These are phyloP conservation scores for Phaffia tasmanica DNA, from an alignment of 768 basidiomycete genomes.

Conservation along the genomic window DNA sequence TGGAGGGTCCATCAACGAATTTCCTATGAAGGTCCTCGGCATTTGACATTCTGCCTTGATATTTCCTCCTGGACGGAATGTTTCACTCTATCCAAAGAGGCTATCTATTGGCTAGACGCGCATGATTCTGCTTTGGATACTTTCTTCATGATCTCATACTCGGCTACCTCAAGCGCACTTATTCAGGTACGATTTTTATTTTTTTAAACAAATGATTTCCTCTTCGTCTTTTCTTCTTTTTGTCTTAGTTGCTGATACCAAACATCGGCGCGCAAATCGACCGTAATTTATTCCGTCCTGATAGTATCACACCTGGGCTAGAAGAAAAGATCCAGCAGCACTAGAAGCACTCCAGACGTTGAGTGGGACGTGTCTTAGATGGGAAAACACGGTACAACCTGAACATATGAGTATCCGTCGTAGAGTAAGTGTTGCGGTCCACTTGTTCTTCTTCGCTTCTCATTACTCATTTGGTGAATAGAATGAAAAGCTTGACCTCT, in stretches of 20 bases:
- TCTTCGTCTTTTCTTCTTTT: conserved; percentile 11
- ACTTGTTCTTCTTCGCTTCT: background rate
- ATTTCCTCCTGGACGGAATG: conserved; percentile 69
- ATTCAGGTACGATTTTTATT: conserved; percentile 56
- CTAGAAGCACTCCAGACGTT: conserved; percentile 63
- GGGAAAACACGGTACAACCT: conserved; percentile 16
- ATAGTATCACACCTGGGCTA: conserved; percentile 88
- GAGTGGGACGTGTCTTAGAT: conserved; percentile 47
- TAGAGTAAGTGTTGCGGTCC: conserved; percentile 48
- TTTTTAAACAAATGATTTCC: background rate
- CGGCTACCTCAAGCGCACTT: conserved; percentile 75
- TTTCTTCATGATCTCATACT: conserved; percentile 51
- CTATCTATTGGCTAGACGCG: conserved; percentile 78
- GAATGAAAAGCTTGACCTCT: background rate
- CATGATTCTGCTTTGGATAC: conserved; percentile 45
- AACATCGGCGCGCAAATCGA: background rate
- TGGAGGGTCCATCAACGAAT: conserved; percentile 80
- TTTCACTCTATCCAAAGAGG: conserved; percentile 59
- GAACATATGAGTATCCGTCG: conserved; percentile 88
- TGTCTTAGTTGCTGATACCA: no score
- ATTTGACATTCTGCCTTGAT: conserved; percentile 43
- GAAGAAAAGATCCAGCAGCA: conserved; percentile 65
- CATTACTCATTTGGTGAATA: no score
- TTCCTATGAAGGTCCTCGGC: conserved; percentile 74
- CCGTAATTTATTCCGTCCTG: no score